Conservation (phyloP, 2,329 filamentous ascomycete species). For the Sarocladium strictum region DNA sequence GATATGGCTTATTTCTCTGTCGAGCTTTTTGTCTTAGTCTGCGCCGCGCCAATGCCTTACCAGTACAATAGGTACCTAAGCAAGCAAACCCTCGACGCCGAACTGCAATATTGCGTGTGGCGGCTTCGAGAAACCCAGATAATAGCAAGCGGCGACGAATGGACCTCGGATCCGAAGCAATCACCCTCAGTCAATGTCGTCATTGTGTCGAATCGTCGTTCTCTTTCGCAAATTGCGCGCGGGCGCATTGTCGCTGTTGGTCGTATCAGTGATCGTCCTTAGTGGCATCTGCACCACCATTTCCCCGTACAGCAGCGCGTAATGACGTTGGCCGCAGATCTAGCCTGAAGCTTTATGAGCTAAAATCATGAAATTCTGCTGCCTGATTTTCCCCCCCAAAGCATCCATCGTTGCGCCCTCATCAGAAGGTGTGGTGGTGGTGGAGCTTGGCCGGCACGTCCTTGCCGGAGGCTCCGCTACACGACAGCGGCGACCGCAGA, state of each 20-base stretch:
- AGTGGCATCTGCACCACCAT: background rate
- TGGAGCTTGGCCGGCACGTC: background rate
- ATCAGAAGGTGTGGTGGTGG: background rate
- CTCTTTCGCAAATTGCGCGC: background rate
- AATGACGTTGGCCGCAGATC: background rate
- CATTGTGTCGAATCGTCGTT: background rate
- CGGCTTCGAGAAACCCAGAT: no score
- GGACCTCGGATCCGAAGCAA: background rate
- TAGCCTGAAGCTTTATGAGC: background rate
- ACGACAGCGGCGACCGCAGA: background rate
- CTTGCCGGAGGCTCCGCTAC: slow-evolving; percentile 2
- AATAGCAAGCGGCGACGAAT: no score
- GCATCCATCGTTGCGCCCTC: background rate
- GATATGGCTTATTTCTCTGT: no score
- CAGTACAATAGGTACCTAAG: no score
- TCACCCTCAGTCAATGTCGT: background rate
- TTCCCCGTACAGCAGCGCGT: background rate
- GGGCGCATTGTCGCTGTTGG: background rate
- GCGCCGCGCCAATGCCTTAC: no score
- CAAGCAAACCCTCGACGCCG: no score
- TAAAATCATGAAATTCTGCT: background rate
- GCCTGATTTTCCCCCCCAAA: background rate
- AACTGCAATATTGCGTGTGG: no score
- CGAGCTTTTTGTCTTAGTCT: no score
- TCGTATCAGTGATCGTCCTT: background rate